phyloP scores from a whole-genome alignment of 306 rosid genomes.

The Castanopsis chinensis region DNA sequence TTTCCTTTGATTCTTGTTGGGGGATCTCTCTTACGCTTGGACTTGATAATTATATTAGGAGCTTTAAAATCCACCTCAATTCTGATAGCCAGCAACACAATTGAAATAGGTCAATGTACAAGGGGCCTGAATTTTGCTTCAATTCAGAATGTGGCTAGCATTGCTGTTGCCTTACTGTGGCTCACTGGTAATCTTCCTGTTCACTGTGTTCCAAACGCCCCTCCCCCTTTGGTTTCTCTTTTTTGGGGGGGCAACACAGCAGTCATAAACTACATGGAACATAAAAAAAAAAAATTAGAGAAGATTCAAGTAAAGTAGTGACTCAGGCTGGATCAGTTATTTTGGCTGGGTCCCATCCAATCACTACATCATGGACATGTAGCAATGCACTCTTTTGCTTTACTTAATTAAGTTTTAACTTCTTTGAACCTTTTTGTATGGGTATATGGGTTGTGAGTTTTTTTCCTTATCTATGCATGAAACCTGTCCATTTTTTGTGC shows the following conservation, averaged over 20 bases:
- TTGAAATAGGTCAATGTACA: not conserved
- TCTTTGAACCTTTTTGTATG: not conserved
- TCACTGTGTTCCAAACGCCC: not conserved
- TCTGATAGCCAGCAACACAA: not conserved
- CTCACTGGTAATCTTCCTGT: not conserved
- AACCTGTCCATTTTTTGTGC: too few species aligned
- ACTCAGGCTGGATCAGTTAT: too few species aligned
- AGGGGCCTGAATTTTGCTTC: not conserved
- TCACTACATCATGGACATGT: too few species aligned
- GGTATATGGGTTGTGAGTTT: not conserved
- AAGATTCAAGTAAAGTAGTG: too few species aligned
- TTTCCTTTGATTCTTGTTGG: not conserved
- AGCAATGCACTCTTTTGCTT: not conserved
- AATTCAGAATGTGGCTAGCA: conserved; percentile 2
- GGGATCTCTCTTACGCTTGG: not conserved
- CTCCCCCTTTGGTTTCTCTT: not conserved
- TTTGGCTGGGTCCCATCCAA: too few species aligned
- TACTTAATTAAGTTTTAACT: not conserved
- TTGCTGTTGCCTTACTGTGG: not conserved
- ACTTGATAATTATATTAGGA: not conserved
- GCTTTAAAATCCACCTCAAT: not conserved
- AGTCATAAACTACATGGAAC: too few species aligned
- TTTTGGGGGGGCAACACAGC: too few species aligned
- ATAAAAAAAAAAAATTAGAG: too few species aligned
- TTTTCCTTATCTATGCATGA: too few species aligned